phyloP scores from a whole-genome alignment of 2,329 filamentous ascomycete species.

The Diaporthe batatas region DNA sequence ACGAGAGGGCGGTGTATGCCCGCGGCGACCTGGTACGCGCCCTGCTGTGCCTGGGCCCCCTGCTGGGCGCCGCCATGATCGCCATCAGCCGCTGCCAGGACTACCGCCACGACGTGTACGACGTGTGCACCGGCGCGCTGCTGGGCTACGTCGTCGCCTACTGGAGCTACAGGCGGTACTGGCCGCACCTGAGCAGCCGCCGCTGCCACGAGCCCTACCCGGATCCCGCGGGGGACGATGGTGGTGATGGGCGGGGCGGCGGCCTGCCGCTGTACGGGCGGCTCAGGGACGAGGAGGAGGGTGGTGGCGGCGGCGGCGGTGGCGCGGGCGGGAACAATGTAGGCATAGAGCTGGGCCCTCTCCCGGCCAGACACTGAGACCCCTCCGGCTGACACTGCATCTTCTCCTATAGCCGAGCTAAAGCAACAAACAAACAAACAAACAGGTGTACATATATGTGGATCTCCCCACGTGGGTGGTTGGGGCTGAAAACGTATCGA shows the following conservation, averaged over 20 bases:
- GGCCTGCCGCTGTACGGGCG: constrained; percentile 53
- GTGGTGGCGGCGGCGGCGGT: constrained; percentile 25
- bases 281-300: constrained; percentile 68
- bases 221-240: constrained; percentile 47
- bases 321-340: constrained; percentile 50
- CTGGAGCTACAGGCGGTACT: constrained; percentile 76
- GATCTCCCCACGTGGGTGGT: neutral
- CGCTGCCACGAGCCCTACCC: constrained; percentile 71
- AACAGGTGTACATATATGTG: constrained; percentile 10
- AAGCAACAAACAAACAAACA: neutral
- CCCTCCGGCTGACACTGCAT: constrained; percentile 42
- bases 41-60: constrained; percentile 68
- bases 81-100: constrained; percentile 78
- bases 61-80: constrained; percentile 75
- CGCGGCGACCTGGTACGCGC: constrained; percentile 66
- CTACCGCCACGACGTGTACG: constrained; percentile 79
- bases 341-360: constrained; percentile 54
- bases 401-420: constrained; percentile 37
- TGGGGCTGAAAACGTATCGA: neutral
- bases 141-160: constrained; percentile 72
- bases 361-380: constrained; percentile 35
- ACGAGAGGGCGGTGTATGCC: constrained; percentile 44
- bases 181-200: constrained; percentile 66
- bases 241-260: constrained; percentile 34
- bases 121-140: constrained; percentile 72